Evolutionary conservation across 2,329 filamentous ascomycete genomes (phyloP), one percentile per base, ranked within the genome.

Genomic region (Aureobasidium uvarum): DNA sequence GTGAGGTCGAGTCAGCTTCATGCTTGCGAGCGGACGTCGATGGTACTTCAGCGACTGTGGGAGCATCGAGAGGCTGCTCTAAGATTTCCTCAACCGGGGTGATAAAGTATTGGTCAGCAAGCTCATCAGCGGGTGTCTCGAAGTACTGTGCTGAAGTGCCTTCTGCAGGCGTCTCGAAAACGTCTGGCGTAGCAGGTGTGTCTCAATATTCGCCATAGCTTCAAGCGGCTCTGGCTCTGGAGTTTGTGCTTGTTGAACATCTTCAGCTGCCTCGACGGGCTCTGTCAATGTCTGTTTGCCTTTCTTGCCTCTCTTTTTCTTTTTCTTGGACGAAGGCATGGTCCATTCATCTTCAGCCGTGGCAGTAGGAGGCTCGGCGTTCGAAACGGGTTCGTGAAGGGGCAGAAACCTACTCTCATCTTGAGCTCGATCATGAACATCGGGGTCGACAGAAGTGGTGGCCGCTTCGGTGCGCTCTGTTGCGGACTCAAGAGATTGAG

Each of bases 251-350:
- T 6, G 16, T 31, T 25, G 10, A 13, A n/a, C 25, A 39, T 48
- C 28, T 59, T 60, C 43, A 5, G n/a, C 6, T 14, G 1, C 13
- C 18, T 60, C n/a, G n/a, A 25, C 43, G 16, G 20, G 7, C 28
- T 39, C 25, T 46, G 18, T n/a, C 51, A 60, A 23, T 20, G 64
- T 33, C 45, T 68, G 54, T 38, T 67, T 62, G 20, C 62, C 62
- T 62, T 71, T 71, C 65, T 72, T 73, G 14, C 67, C 65, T 55
- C 70, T 72, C 48, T 70, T 71, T 52, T 72, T 71, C 56, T 68
- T 69, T 38, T 69, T 70, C 31, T 67, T 69, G 14, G 69, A 67
- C 10, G 43, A 20, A 13, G 58, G 58, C 33, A 51, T 25, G 38
- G 62, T 51, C 14, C 50, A 62, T 14, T 67, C 68, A 23, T 60